These are phyloP conservation scores for Pichia phayaonensis DNA, from an alignment of 805 yeast species.

Conservation along the genomic window DNA sequence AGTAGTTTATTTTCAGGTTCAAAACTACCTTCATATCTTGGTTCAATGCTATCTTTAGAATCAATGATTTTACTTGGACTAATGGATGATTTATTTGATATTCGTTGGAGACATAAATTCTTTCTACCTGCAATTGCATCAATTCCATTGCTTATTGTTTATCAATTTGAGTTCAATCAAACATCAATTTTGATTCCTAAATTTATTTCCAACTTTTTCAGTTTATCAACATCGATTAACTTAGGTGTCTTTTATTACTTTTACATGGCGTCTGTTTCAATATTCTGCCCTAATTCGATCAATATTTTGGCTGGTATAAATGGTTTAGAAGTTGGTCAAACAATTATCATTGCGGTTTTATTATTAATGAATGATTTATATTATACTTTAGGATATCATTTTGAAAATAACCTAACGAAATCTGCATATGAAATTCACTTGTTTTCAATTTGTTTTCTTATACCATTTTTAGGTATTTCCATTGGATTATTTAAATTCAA, in stretches of 20 bases:
- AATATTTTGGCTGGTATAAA: slow-evolving; percentile 94
- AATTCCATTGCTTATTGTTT: slow-evolving; percentile 82
- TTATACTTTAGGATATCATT: slow-evolving; percentile 51
- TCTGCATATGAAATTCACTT: slow-evolving; percentile 76
- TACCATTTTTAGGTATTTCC: slow-evolving; percentile 86
- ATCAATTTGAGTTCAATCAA: slow-evolving; percentile 89
- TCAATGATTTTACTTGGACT: slow-evolving; percentile 80
- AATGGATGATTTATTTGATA: slow-evolving; percentile 91
- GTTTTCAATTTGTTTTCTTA: slow-evolving; percentile 66
- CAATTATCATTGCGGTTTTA: slow-evolving; percentile 65
- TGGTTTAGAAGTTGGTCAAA: slow-evolving; percentile 95
- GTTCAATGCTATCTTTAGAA: slow-evolving; percentile 77
- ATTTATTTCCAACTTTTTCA: slow-evolving; percentile 40
- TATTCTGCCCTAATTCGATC: slow-evolving; percentile 93
- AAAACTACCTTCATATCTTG: slow-evolving; percentile 75
- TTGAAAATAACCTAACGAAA: slow-evolving; percentile 26
- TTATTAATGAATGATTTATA: slow-evolving; percentile 70
- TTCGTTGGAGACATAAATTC: slow-evolving; percentile 96
- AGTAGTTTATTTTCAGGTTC: slow-evolving; percentile 63
- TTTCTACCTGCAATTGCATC: slow-evolving; percentile 93
- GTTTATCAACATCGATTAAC: slow-evolving; percentile 46
- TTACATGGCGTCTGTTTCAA: slow-evolving; percentile 88
- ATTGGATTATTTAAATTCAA: slow-evolving; percentile 68
- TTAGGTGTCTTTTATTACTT: slow-evolving; percentile 72
- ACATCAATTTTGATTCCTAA: slow-evolving; percentile 81